Evolutionary conservation across 2,329 filamentous ascomycete species (phyloP).

Genomic region (Cladophialophora carrionii): DNA sequence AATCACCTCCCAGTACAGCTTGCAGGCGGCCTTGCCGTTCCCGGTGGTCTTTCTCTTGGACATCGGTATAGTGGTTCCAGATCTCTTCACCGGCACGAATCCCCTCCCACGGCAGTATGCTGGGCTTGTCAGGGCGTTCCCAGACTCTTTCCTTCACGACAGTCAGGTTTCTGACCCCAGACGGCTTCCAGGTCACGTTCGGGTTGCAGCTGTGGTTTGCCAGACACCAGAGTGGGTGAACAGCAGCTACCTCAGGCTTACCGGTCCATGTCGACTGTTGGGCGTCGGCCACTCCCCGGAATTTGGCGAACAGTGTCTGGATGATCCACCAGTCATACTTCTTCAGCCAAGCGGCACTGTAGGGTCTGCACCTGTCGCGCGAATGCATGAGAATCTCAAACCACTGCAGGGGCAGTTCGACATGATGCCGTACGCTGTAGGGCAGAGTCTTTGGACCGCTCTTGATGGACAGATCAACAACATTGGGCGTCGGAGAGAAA

Average conservation of each 20-base stretch:
- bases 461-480: conserved; percentile 38
- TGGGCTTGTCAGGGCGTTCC: conserved; percentile 42
- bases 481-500: conserved; percentile 46
- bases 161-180: conserved; percentile 44
- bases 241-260: conserved; percentile 85
- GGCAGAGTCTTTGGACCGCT: conserved; percentile 51
- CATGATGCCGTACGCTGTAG: conserved; percentile 64
- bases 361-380: conserved; percentile 58
- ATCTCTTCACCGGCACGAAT: conserved; percentile 82
- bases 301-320: conserved; percentile 91
- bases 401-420: conserved; percentile 63
- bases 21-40: conserved; percentile 85
- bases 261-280: conserved; percentile 75
- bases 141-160: conserved; percentile 29
- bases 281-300: conserved; percentile 88
- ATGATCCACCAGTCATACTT: conserved; percentile 64
- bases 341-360: conserved; percentile 45
- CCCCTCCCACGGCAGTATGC: conserved; percentile 60
- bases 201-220: conserved; percentile 96
- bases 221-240: conserved; percentile 94
- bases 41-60: conserved; percentile 76
- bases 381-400: conserved; percentile 54
- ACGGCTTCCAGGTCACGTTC: conserved; percentile 86
- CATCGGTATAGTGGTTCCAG: conserved; percentile 93
- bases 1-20: conserved; percentile 85